A percentile compares a stretch with the other conserved stretches of the same genome.
Evolutionary conservation across 108 stramenopile genomes (phyloP).

Genomic region (Pseudonitzschia delicatissima): DNA sequence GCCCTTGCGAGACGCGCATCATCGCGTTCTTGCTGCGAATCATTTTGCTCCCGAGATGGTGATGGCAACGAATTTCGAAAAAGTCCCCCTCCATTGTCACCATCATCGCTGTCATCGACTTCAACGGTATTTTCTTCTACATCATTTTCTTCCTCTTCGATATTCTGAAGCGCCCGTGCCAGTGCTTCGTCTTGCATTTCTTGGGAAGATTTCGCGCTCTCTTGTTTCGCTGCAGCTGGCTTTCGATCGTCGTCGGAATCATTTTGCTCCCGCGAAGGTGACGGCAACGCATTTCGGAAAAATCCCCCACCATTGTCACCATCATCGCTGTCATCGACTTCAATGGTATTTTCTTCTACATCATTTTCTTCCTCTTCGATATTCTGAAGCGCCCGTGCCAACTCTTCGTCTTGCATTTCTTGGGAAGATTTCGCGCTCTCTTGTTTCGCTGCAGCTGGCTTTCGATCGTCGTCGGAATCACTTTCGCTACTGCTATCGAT

Average conservation of each 20-base stretch:
- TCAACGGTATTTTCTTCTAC: neutral
- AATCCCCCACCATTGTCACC: slow-evolving; percentile 9
- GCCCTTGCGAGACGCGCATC: neutral
- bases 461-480: neutral
- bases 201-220: slow-evolving; percentile 20
- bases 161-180: slow-evolving; percentile 30
- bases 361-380: slow-evolving; percentile 15
- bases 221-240: slow-evolving; percentile 3
- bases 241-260: neutral
- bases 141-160: slow-evolving; percentile 11
- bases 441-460: neutral
- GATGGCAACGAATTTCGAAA: neutral
- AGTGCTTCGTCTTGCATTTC: slow-evolving; percentile 34
- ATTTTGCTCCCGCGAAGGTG: too few species aligned
- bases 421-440: slow-evolving; percentile 11
- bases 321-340: neutral
- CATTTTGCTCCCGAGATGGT: neutral
- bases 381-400: slow-evolving; percentile 32
- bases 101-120: neutral
- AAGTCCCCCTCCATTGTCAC: neutral
- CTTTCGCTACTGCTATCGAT: slow-evolving; percentile 12
- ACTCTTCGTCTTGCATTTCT: slow-evolving; percentile 32
- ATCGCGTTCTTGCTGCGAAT: neutral
- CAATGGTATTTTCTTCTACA: neutral
- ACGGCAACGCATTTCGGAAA: neutral